phyloP scores from a whole-genome alignment of 2,329 filamentous ascomycete genomes.

The Pseudogymnoascus sp. region DNA sequence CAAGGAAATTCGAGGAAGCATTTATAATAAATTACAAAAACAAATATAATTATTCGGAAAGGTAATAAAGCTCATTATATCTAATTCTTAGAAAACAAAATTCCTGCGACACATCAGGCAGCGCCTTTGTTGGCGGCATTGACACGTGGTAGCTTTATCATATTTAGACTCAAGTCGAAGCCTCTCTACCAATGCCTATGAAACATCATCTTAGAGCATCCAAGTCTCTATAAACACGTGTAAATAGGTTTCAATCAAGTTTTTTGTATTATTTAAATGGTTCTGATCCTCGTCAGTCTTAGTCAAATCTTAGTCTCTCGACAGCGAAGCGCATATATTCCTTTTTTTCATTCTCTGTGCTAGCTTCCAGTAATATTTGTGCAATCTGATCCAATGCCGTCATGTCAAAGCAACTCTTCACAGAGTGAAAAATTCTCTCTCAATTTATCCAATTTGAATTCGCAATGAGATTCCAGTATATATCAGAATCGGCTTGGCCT shows the following conservation, averaged over 20 bases:
- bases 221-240: not conserved
- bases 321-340: not conserved
- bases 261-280: not conserved
- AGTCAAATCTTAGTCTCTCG: not conserved
- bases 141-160: slow-evolving; percentile 8
- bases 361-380: not conserved
- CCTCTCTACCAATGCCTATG: not conserved
- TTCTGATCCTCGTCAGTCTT: not conserved
- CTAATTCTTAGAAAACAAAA: not conserved
- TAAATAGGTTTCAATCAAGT: not conserved
- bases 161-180: not conserved
- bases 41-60: not conserved
- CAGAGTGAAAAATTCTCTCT: not conserved
- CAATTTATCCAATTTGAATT: not conserved
- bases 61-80: not conserved
- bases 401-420: not conserved
- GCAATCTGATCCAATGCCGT: not conserved
- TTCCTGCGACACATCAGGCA: not conserved
- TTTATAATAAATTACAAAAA: not conserved
- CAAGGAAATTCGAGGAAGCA: not conserved
- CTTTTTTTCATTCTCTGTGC: not conserved
- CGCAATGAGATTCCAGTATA: not conserved
- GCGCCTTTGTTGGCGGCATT: not conserved
- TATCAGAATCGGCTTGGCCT: not conserved
- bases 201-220: not conserved